phyloP scores from a whole-genome alignment of 768 basidiomycete genomes.

The Exidia glandulosa region DNA sequence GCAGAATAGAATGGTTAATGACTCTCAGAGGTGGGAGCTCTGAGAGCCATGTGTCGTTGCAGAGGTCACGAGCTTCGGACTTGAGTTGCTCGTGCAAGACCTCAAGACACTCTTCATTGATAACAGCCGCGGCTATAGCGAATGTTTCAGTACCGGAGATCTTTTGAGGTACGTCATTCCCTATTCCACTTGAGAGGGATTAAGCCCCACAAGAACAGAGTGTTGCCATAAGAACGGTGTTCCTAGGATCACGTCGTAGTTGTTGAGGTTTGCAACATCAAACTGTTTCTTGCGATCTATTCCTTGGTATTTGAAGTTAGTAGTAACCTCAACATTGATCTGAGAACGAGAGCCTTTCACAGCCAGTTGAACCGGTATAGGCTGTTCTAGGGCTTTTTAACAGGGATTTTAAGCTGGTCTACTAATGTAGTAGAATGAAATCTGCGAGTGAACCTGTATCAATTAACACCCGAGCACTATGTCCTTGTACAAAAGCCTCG shows the following conservation, averaged over 20 bases:
- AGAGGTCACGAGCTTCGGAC: background rate
- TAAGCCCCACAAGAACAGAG: slow-evolving; percentile 17
- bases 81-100: background rate
- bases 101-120: background rate
- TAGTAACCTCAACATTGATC: background rate
- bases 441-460: slow-evolving; percentile 6
- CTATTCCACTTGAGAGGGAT: background rate
- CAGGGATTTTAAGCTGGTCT: slow-evolving; percentile 2
- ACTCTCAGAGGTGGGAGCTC: slow-evolving; percentile 25
- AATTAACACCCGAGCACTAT: background rate
- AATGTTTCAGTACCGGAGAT: background rate
- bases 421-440: slow-evolving; percentile 8
- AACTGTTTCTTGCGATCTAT: slow-evolving; percentile 6
- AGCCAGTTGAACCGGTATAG: slow-evolving; percentile 6
- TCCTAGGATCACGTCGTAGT: slow-evolving; percentile 26
- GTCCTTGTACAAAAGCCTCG: slow-evolving; percentile 1
- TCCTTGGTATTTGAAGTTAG: slow-evolving; percentile 2
- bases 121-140: background rate
- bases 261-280: slow-evolving; percentile 25
- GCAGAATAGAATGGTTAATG: slow-evolving; percentile 31
- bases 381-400: background rate
- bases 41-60: slow-evolving; percentile 7
- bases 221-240: slow-evolving; percentile 25
- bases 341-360: slow-evolving; percentile 3
- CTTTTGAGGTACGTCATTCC: background rate